Evolutionary conservation across 2,329 filamentous ascomycete genomes (phyloP), one percentile per base, ranked within the genome.

Genomic region (Cladosporium sp.): DNA sequence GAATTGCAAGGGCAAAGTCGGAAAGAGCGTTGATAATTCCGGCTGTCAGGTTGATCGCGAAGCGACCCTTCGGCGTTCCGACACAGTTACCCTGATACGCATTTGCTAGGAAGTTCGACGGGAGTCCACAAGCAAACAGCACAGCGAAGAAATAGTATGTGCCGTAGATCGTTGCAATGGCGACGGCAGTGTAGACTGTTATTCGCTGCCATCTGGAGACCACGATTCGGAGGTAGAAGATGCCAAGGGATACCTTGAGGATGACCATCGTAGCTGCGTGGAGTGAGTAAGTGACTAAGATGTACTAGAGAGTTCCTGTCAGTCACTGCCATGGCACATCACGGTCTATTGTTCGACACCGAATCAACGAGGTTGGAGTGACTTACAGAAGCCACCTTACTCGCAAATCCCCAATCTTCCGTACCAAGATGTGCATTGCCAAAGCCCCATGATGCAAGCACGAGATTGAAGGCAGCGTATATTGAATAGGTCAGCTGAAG

Each of bases 141-240:
- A 51, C 63, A 17, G 68, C 56, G 52, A 70, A 67, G 56, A 71
- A 64, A 44, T 63, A 64, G 44, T 70, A 70, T 13, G 72, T 68
- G 10, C 69, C 65, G 37, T 71, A 74, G n/a, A 74, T 64, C n/a
- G 70, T 63, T 17, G 64, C 64, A 22, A 72, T 50, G 10, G 57
- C 54, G 32, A 71, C 64, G 36, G 68, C 59, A 19, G 51, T 47
- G 34, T 65, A 66, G 28, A 73, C 61, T 7, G 64, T 61, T 32
- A 60, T 58, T 24, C 64, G 63, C 35, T 78, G 76, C 72, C 73
- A 77, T 17, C 49, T 56, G 35, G 70, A 66, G 15, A 63, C 67
- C n/a, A 77, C 68, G 47, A 78, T 73, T 2, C 77, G 73, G 9
- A 74, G 67, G 63, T 77, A 76, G 65, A 78, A 77, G 35, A 78